Percentiles rank a stretch among this genome's conserved stretches.
These are phyloP conservation scores for Pyrus communis DNA, from an alignment of 306 rosid genomes.

Conservation along the genomic window DNA sequence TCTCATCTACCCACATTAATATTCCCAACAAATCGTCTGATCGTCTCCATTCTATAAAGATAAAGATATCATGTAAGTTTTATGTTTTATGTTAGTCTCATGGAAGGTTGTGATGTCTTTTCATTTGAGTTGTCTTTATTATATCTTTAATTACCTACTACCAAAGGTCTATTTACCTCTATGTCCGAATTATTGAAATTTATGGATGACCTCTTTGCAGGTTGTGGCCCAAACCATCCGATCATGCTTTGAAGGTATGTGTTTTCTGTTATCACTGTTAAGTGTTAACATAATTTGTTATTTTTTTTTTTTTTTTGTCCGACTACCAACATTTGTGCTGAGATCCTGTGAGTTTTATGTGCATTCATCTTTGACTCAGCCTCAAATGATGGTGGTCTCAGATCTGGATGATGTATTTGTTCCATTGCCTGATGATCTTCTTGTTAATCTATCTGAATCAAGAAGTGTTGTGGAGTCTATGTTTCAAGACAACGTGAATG, in stretches of 20 bases:
- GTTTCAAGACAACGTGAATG: slow-evolving; percentile 81
- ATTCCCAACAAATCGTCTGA: too few species aligned
- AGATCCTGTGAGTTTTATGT: slow-evolving; percentile 24
- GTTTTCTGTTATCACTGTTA: slow-evolving; percentile 8
- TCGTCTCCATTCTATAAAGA: too few species aligned
- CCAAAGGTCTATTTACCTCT: neutral
- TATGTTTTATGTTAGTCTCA: neutral
- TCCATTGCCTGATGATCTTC: slow-evolving; percentile 98
- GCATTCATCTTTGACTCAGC: slow-evolving; percentile 91
- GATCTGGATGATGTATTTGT: slow-evolving; percentile 94
- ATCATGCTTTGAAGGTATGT: slow-evolving; percentile 87
- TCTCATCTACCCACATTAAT: too few species aligned
- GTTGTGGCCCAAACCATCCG: neutral
- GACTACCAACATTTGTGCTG: slow-evolving; percentile 8
- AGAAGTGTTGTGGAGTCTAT: slow-evolving; percentile 90
- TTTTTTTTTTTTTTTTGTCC: neutral
- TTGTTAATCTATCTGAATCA: slow-evolving; percentile 95
- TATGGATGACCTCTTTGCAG: slow-evolving; percentile 36
- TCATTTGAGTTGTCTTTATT: neutral
- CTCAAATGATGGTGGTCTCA: slow-evolving; percentile 99
- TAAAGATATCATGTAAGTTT: too few species aligned
- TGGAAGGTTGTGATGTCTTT: neutral
- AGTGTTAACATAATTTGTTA: neutral
- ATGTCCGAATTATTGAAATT: slow-evolving; percentile 5
- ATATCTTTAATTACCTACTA: neutral